phyloP scores from a whole-genome alignment of 139 green algal species.

The Mesotaenium endlicherianum region DNA sequence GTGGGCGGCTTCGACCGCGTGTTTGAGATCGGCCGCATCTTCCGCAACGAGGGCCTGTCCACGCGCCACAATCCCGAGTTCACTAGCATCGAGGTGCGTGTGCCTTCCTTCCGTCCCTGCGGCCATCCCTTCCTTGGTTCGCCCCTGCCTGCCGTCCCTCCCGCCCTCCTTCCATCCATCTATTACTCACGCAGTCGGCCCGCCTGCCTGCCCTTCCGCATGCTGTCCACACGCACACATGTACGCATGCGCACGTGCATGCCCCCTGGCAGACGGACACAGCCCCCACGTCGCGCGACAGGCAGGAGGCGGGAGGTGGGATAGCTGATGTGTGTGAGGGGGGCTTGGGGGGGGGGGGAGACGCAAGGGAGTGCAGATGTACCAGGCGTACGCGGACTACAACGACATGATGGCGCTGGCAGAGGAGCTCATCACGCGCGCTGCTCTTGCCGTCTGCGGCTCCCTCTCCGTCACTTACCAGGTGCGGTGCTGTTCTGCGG shows the following conservation, averaged over 20 bases:
- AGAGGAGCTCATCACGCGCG: slow-evolving; percentile 77
- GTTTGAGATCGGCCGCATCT: slow-evolving; percentile 96
- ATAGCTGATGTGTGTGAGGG: no score
- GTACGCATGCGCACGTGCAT: no score
- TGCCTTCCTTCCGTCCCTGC: not conserved
- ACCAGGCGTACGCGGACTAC: slow-evolving; percentile 93
- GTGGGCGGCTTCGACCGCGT: slow-evolving; percentile 89
- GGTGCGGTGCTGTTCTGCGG: no score
- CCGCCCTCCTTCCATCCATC: not conserved
- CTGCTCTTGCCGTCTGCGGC: slow-evolving; percentile 49
- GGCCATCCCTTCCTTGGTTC: not conserved
- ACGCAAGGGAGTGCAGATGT: slow-evolving; percentile 39
- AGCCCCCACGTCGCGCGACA: no score
- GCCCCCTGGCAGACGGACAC: no score
- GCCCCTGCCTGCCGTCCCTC: not conserved
- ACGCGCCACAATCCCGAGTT: slow-evolving; percentile 98
- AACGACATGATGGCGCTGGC: slow-evolving; percentile 94
- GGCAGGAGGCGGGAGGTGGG: no score
- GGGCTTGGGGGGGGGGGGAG: no score
- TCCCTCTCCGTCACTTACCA: slow-evolving; percentile 43
- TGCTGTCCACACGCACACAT: not conserved
- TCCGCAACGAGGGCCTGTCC: slow-evolving; percentile 95
- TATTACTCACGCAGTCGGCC: not conserved
- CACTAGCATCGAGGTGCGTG: slow-evolving; percentile 87
- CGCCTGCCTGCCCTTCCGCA: not conserved